phyloP scores from a whole-genome alignment of 495 filamentous ascomycete species.

The Aspergillus coremiiformis region DNA sequence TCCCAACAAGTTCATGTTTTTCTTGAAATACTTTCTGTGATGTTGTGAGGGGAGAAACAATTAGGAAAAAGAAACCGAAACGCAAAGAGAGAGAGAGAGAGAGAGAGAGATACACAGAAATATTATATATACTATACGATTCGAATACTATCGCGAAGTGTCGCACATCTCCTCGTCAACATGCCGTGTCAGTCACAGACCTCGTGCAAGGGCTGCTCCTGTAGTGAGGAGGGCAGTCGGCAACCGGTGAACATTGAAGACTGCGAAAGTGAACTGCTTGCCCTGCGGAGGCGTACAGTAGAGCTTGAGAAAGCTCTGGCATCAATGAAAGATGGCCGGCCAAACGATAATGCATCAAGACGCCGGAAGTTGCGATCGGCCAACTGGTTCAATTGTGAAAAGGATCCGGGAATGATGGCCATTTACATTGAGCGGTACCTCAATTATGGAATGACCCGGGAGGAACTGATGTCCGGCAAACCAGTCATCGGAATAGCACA shows the following conservation, averaged over 20 bases:
- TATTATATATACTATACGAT: not conserved
- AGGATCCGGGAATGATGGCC: slow-evolving; percentile 44
- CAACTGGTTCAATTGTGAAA: slow-evolving; percentile 41
- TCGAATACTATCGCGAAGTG: not conserved
- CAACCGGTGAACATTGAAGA: slow-evolving; percentile 30
- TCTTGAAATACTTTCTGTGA: not conserved
- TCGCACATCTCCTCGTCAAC: not conserved
- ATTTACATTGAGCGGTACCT: slow-evolving; percentile 50
- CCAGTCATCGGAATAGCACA: slow-evolving; percentile 53
- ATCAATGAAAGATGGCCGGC: slow-evolving; percentile 16
- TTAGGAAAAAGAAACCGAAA: not conserved
- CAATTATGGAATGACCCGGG: slow-evolving; percentile 47
- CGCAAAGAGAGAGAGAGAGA: too few relatives aligned
- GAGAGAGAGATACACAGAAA: too few relatives aligned
- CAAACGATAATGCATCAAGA: slow-evolving; percentile 3
- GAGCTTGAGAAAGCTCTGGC: slow-evolving; percentile 30
- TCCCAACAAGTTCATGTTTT: not conserved
- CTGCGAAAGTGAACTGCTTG: slow-evolving; percentile 31
- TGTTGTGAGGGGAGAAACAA: not conserved
- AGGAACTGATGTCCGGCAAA: slow-evolving; percentile 47
- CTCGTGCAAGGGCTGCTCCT: slow-evolving; percentile 36
- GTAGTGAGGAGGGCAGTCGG: slow-evolving; percentile 16
- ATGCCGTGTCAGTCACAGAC: slow-evolving; percentile 31
- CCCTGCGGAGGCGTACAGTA: slow-evolving; percentile 28
- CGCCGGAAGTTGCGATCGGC: slow-evolving; percentile 38